Evolutionary conservation across 163 green algal species (phyloP), one percentile per base, ranked within the genome.

Genomic region (Volvox carteri): DNA sequence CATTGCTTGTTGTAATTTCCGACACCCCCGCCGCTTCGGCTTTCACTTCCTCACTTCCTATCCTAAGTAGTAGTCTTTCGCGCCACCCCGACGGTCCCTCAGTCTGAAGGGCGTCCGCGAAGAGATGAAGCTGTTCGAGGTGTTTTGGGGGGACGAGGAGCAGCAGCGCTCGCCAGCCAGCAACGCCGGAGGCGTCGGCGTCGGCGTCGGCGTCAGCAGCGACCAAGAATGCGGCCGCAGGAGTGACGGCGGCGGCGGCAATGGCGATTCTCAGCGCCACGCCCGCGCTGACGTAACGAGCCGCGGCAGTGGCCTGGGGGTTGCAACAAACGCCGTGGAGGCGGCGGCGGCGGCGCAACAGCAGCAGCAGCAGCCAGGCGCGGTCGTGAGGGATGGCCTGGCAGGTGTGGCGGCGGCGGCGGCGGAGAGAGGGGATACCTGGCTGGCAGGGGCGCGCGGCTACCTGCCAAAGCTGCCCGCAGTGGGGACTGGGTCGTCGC

Each of bases 71-170:
- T n/a, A n/a, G 62, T 28, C 62, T 39, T 4, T 23, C 28, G 11
- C 60, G 60, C 12, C 7, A 4, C 65, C 25, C 30, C 65, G 65
- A 1, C n/a, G n/a, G 65, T 6, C 25, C 30, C n/a, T 30, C 81
- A 87, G 81, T 46, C 70, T 89, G 7, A 89, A 89, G 84, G 84
- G 84, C 52, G 84, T 89, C 25, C 50, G 52, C 11, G 84, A 89
- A 52, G 68, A 81, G 50, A 89, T 89, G 84, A 46, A 46, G 68
- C 70, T 89, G 70, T 83, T 79, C 39, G 84, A 89, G 84, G 84
- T 89, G 16, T 58, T 48, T 16, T 89, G 84, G 84, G 33, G 62
- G 62, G 65, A 48, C 7, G 60, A 52, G 23, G 78, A 48, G 52
- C 41, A 52, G 68, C 37, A 52, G 11, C 37, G 9, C 68, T 37